Percentiles rank a stretch among this genome's conserved stretches.
Evolutionary conservation across 148 eudicot species (phyloP).

Genomic region (Drosera capensis): DNA sequence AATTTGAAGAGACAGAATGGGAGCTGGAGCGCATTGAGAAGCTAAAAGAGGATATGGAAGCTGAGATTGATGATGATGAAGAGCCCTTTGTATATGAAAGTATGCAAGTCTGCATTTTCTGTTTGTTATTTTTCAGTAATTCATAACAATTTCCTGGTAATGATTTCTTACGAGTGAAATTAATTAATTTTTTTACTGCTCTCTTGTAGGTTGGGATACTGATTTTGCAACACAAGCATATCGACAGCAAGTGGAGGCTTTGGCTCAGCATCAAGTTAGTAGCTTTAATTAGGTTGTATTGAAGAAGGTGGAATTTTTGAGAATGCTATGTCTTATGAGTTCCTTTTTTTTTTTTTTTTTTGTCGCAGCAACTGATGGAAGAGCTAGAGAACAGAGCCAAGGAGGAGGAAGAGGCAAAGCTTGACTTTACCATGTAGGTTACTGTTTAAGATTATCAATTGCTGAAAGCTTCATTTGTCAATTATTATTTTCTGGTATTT

Average conservation of each 20-base stretch:
- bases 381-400: conserved; percentile 71
- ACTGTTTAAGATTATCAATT: not conserved
- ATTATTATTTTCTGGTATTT: too few relatives aligned
- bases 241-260: conserved; percentile 81
- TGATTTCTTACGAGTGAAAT: not conserved
- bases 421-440: conserved; percentile 37
- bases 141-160: too few relatives aligned
- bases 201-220: conserved; percentile 75
- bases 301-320: not conserved
- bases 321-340: not conserved
- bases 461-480: too few relatives aligned
- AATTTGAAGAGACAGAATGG: conserved; percentile 82
- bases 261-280: conserved; percentile 85
- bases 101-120: conserved; percentile 24
- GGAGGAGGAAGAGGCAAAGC: conserved; percentile 51
- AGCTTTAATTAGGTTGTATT: conserved; percentile 1
- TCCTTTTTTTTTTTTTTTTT: conserved; percentile 4
- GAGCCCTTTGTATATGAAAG: conserved; percentile 99
- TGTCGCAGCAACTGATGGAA: conserved; percentile 82
- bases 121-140: too few relatives aligned
- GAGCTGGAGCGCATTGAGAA: conserved; percentile 92
- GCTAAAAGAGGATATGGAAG: conserved; percentile 98
- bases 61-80: conserved; percentile 93
- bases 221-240: conserved; percentile 93
- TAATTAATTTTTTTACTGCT: conserved; percentile 2